A percentile compares a stretch with the other conserved stretches of the same genome.
phyloP scores from a whole-genome alignment of 2,329 filamentous ascomycete species.

The Talaromyces sp. region DNA sequence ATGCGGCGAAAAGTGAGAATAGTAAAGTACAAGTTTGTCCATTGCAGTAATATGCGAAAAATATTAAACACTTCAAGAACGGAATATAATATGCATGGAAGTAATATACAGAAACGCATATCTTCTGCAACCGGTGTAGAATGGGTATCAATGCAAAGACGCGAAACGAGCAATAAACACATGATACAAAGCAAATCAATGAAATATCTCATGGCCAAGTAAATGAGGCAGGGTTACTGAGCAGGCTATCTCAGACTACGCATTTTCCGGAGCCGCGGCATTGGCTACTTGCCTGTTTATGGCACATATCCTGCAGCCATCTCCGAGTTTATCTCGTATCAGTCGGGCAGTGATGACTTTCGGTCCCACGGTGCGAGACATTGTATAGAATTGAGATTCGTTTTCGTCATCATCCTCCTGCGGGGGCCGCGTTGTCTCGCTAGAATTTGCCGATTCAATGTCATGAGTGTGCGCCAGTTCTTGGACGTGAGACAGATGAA shows the following conservation, averaged over 20 bases:
- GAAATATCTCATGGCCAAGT: background rate
- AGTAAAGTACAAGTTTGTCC: background rate
- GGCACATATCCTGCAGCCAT: slow-evolving; percentile 41
- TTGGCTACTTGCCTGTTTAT: slow-evolving; percentile 35
- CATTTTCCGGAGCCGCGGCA: slow-evolving; percentile 8
- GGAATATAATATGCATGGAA: background rate
- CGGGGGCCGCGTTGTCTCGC: slow-evolving; percentile 20
- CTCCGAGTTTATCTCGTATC: slow-evolving; percentile 64
- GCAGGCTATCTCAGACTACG: background rate
- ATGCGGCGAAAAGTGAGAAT: background rate
- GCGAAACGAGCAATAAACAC: slow-evolving; percentile 2
- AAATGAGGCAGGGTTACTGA: background rate
- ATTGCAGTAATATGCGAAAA: background rate
- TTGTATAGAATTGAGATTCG: slow-evolving; percentile 25
- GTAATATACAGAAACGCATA: slow-evolving; percentile 6
- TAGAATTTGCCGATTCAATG: slow-evolving; percentile 15
- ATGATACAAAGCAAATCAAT: slow-evolving; percentile 1
- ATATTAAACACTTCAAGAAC: background rate
- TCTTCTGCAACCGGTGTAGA: background rate
- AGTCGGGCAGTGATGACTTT: slow-evolving; percentile 86
- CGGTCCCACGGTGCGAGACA: slow-evolving; percentile 64
- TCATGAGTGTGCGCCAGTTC: slow-evolving; percentile 33
- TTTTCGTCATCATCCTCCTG: slow-evolving; percentile 8
- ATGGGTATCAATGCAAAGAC: slow-evolving; percentile 16
- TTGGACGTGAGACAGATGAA: slow-evolving; percentile 61